Base-by-base conservation (phyloP, 2,329 filamentous ascomycete species). In the Fusarium cyanostomum region DNA sequence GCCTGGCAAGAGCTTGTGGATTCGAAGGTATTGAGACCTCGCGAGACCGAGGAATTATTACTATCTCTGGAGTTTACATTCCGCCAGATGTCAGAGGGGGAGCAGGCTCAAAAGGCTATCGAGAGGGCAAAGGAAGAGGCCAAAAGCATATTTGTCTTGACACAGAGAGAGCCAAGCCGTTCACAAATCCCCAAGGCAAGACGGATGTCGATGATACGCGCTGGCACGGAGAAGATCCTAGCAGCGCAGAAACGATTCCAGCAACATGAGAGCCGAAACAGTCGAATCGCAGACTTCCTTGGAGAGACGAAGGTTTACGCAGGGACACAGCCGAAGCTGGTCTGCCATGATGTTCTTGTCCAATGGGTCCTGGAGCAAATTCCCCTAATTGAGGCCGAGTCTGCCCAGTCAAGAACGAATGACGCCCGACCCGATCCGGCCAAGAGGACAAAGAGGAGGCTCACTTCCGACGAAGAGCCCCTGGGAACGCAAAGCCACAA, bases 1-100 rank as follows among this genome's bases (percentile, higher is more conserved):
- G 58, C 62, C 2, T 77, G 74, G 75, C 68, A 74, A 55, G 53
- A 66, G 48, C 72, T 78, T 34, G 67, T 74, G n/a, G 72, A 74
- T 16, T 52, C 62, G 38, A 66, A 70, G 1, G 51, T 77, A n/a
- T 38, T 74, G 13, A 71, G 56, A 42, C 41, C 54, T 15, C 42
- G 62, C 30, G 68, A 69, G 15, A 65, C 61, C 1, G 33, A 55
- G 9, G 55, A 68, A 5, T 62, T 31, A 16, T 28, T 62, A 31
- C 50, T n/a, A n/a, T n/a, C n/a, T n/a, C n/a, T n/a, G n/a, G n/a
- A n/a, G n/a, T n/a, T n/a, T n/a, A n/a, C n/a, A n/a, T n/a, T n/a
- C n/a, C n/a, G n/a, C n/a, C n/a, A n/a, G n/a, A n/a, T n/a, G n/a
- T n/a, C n/a, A n/a, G n/a, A n/a, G n/a, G n/a, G n/a, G n/a, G n/a